Conservation (phyloP, 148 eudicot species). For the Camellia japonica region DNA sequence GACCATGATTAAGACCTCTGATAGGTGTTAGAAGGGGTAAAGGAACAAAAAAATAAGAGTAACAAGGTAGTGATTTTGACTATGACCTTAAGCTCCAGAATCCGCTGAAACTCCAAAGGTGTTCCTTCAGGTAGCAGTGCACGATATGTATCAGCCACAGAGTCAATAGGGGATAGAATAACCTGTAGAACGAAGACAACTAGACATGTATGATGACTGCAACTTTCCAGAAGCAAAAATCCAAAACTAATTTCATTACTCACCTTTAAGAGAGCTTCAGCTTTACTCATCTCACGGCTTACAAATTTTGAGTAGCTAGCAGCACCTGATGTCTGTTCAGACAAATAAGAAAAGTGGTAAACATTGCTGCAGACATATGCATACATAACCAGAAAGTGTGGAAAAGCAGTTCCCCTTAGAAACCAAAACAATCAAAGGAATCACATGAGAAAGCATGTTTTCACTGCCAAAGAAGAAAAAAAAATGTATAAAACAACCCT, state of each 20-base stretch:
- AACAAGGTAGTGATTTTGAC: neutral
- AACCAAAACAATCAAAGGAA: neutral
- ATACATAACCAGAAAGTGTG: neutral
- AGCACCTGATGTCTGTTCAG: constrained; percentile 70
- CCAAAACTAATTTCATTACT: constrained; percentile 9
- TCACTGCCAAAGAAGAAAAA: neutral
- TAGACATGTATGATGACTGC: neutral
- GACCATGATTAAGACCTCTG: neutral
- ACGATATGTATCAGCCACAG: constrained; percentile 95
- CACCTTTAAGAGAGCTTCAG: constrained; percentile 94
- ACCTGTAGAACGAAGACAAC: constrained; percentile 51
- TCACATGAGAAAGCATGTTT: neutral
- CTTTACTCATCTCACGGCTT: constrained; percentile 98
- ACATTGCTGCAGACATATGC: neutral
- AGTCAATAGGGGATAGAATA: constrained; percentile 89
- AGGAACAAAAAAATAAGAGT: neutral
- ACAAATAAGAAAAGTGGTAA: constrained; percentile 11
- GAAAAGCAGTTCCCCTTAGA: neutral
- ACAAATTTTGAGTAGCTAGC: constrained; percentile 87
- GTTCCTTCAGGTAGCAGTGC: constrained; percentile 97
- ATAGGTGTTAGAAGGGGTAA: neutral
- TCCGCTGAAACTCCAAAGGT: constrained; percentile 82
- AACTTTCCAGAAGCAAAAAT: neutral
- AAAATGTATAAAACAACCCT: no score
- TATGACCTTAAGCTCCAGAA: constrained; percentile 86